Evolutionary conservation across 345 rosid species (phyloP), one percentile per base, ranked within the genome.

Genomic region (Gossypium australe): DNA sequence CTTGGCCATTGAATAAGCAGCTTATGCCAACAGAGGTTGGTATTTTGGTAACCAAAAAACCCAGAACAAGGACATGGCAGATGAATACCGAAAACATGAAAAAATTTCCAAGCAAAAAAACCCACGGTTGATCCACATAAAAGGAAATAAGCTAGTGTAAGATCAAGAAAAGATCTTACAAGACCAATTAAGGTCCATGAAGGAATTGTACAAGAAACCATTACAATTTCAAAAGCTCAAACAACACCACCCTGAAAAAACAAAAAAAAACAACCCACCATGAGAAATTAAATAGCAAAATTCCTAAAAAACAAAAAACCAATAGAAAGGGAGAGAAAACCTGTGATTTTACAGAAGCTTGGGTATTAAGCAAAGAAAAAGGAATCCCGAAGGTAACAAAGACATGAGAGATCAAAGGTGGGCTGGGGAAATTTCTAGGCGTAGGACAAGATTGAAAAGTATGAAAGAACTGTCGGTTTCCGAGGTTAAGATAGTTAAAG

Each of bases 41-140:
- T 68, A 60, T 78, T 78, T 38, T 72, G 79, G 74, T 78, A 86
- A 24, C 86, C 90, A 56, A 87, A 78, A 67, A 82, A 52, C 55
- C 89, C 94, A 80, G 77, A 74, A 75, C 90, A 88, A 9, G 89
- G 87, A 81, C 91, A 90, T 12, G 94, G 97, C 77, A 89, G 25
- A 73, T n/a, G 41, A 55, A 81, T 53, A 61, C 93, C 89, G 66
- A 90, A 75, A 51, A 74, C 8, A 61, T 57, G 49, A 65, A 82
- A 77, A 66, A 92, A 83, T 78, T 83, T 90, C 0, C 86, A 86
- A 72, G 76, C 81, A 7, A 87, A 60, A 75, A 77, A 92, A 14
- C 80, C 80, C 29, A 86, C 77, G 61, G 84, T 70, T n/a, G 94
- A 86, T 68, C 60, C 82, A 71, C 89, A 92, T 2, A 94, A 82